These are phyloP conservation scores for Panicum virgatum DNA, from an alignment of 202 grass and related monocot species.

Conservation along the genomic window DNA sequence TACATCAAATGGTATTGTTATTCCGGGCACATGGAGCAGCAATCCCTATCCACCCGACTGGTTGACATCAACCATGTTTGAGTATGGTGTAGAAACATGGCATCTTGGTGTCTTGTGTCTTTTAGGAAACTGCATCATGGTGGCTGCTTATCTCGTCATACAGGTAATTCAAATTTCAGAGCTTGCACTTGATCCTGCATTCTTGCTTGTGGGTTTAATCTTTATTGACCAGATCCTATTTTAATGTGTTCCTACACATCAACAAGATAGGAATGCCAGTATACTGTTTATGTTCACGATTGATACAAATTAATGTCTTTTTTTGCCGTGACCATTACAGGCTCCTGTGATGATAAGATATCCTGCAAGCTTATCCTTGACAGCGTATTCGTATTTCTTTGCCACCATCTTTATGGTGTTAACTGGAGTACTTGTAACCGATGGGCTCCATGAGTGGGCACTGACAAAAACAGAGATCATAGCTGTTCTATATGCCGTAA, in stretches of 20 bases:
- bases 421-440: constrained; percentile 59
- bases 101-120: constrained; percentile 77
- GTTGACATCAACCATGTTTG: constrained; percentile 34
- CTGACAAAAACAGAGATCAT: constrained; percentile 65
- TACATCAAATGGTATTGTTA: constrained; percentile 7
- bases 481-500: constrained; percentile 80
- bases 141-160: constrained; percentile 86
- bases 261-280: neutral
- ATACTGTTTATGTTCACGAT: neutral
- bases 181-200: neutral
- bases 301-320: neutral
- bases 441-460: constrained; percentile 74
- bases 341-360: constrained; percentile 80
- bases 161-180: constrained; percentile 51
- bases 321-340: constrained; percentile 41
- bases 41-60: constrained; percentile 9
- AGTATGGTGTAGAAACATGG: constrained; percentile 53
- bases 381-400: constrained; percentile 85
- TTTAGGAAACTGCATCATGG: constrained; percentile 72
- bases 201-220: neutral
- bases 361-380: constrained; percentile 84
- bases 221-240: neutral
- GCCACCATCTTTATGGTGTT: constrained; percentile 81
- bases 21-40: neutral
- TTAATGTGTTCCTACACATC: neutral